Evolutionary conservation across 2,329 filamentous ascomycete species (phyloP), one percentile per base, ranked within the genome.

Genomic region (Aspergillus ustus): DNA sequence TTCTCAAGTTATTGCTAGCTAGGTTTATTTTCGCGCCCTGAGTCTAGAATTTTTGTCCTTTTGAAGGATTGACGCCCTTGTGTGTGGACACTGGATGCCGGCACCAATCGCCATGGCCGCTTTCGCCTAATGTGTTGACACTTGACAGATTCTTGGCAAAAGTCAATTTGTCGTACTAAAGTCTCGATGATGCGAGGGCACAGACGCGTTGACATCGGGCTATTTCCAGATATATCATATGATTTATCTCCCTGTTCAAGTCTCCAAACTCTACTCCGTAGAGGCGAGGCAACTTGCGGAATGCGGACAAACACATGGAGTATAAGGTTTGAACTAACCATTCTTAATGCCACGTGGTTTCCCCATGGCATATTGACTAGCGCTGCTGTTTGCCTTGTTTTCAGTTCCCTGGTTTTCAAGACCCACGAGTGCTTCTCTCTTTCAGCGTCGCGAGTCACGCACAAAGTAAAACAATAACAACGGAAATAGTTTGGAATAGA

Each of bases 321-420:
- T 44, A 61, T 49, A 57, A 57, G 43, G 59, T 61, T 61, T 53
- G 34, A 3, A 17, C 59, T 57, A 61, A 25, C 49, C 31, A 61
- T 50, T 55, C 59, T 61, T 53, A 53, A 53, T 53, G 51, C 59
- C 59, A 61, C 53, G 59, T 61, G 59, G 53, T 56, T 52, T 28
- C 19, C 40, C 19, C 51, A 46, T 44, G 13, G 28, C 22, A 45
- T 20, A 19, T 55, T 8, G 53, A 55, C 43, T 40, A 56, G 17
- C 20, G 11, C 37, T 37, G n/a, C 17, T 22, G n/a, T 19, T 45
- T 22, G 19, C 20, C 11, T 51, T 44, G 11, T 44, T 44, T 49
- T 50, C 22, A 44, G 4, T 43, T 51, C 7, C 34, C 19, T 20
- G 29, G 29, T 48, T 60, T 20, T 51, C 9, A 20, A 31, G 28